Percentiles rank a stretch among this genome's conserved stretches.
Conservation (phyloP, 305 asterid genomes). For the Solanum hybrid region DNA sequence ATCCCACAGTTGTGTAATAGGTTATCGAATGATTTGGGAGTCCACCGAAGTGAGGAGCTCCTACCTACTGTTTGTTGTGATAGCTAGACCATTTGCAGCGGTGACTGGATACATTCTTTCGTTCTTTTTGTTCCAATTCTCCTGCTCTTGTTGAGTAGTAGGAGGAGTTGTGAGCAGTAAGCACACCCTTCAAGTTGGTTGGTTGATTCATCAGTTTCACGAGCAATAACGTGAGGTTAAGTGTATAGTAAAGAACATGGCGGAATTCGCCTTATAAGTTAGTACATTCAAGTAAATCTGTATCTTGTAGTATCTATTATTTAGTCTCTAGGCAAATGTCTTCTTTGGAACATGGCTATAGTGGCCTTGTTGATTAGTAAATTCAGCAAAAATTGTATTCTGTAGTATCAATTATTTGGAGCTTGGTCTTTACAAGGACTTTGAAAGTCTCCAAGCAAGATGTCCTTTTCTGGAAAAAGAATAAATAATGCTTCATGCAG, state of each 20-base stretch:
- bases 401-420: neutral
- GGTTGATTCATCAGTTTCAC: neutral
- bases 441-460: neutral
- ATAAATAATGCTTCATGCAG: neutral
- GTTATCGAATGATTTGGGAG: slow-evolving; percentile 67
- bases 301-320: neutral
- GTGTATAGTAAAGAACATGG: neutral
- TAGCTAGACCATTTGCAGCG: neutral
- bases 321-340: neutral
- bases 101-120: neutral
- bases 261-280: neutral
- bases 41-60: slow-evolving; percentile 37
- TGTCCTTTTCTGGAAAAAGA: neutral
- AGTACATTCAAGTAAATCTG: neutral
- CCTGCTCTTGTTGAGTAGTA: neutral
- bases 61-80: slow-evolving; percentile 15
- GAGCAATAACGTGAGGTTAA: neutral
- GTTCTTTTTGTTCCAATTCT: neutral
- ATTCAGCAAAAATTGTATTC: neutral
- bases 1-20: slow-evolving; percentile 61
- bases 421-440: neutral
- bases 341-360: neutral
- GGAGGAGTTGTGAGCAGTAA: neutral
- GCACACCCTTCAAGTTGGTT: neutral
- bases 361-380: neutral